Conservation (phyloP, 331 rosid genomes). For the Arachis monticola region DNA sequence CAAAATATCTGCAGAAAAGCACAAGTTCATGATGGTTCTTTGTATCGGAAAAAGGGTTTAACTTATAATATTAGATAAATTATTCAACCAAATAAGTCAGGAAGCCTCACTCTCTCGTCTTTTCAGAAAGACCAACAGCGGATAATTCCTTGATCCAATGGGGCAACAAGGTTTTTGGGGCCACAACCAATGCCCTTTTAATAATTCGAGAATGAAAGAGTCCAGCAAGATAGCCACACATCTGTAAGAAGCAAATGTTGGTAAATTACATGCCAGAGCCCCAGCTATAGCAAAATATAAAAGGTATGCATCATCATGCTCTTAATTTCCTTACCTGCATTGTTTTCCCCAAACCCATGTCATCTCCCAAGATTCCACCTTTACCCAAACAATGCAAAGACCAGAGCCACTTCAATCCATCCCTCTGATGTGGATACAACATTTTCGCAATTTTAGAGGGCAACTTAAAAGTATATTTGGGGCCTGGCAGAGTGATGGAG, state of each 20-base stretch:
- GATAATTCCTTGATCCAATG: slow-evolving; percentile 95
- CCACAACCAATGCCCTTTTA: slow-evolving; percentile 83
- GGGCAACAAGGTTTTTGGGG: slow-evolving; percentile 87
- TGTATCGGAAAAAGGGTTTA: neutral
- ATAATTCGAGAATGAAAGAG: slow-evolving; percentile 72
- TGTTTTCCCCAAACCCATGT: slow-evolving; percentile 98
- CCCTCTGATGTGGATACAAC: slow-evolving; percentile 90
- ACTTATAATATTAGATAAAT: no score
- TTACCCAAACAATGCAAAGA: slow-evolving; percentile 81
- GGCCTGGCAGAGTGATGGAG: slow-evolving; percentile 60
- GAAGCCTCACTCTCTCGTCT: slow-evolving; percentile 82
- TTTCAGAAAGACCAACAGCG: slow-evolving; percentile 79
- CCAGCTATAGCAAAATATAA: slow-evolving; percentile 17
- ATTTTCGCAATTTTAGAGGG: slow-evolving; percentile 65
- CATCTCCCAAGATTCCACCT: slow-evolving; percentile 98
- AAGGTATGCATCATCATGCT: neutral
- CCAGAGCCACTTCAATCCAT: slow-evolving; percentile 94
- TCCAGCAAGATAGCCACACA: slow-evolving; percentile 92
- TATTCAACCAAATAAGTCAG: neutral
- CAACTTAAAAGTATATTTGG: slow-evolving; percentile 63
- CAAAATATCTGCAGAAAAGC: slow-evolving; percentile 67
- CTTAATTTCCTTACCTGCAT: slow-evolving; percentile 76
- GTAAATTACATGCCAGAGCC: neutral
- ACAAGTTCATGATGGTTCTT: slow-evolving; percentile 18
- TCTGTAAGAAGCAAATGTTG: slow-evolving; percentile 56